Evolutionary conservation across 2,329 filamentous ascomycete genomes (phyloP), one percentile per base, ranked within the genome.

Genomic region (Microdochium trichocladiopsis): DNA sequence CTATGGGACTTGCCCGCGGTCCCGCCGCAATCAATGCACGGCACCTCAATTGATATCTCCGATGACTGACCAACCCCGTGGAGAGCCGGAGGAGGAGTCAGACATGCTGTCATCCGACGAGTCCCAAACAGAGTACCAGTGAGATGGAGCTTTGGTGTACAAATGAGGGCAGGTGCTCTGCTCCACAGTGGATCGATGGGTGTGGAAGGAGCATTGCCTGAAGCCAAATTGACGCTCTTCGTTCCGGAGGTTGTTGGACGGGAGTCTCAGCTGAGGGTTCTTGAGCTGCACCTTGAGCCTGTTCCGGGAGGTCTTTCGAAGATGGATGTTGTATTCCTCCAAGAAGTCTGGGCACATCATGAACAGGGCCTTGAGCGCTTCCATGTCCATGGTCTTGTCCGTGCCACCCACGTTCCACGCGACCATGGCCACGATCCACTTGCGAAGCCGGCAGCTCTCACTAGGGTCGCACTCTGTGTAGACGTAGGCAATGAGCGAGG

Each of bases 191-290:
- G 76, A 72, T 21, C 80, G 72, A 59, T 83, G 80, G 36, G 76
- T 80, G 62, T 83, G 80, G 58, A 83, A 83, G 12, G 78, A 80
- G 63, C 80, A 83, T 63, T 80, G 77, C 23, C 80, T 72, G 63
- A 82, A 83, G n/a, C 79, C 80, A 59, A 82, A 82, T 50, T 76
- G 70, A 33, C 79, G 76, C 66, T 82, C 76, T 47, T 80, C 79
- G 64, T 75, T 80, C 55, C 74, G 71, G 22, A 83, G 69, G 52
- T 70, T 69, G 68, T 83, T 83, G 56, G 74, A 76, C 14, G 77
- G 76, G 50, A 83, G 74, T 55, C 80, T 72, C 22, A 83, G 74
- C 66, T 82, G 79, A 14, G 80, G 80, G 67, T 83, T 83, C 72
- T 83, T 83, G 67, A 79, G 71, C 58, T 75, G 70, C 36, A 77